Conservation (phyloP, 2,329 filamentous ascomycete species). For the Pseudofabraea citricarpa region DNA sequence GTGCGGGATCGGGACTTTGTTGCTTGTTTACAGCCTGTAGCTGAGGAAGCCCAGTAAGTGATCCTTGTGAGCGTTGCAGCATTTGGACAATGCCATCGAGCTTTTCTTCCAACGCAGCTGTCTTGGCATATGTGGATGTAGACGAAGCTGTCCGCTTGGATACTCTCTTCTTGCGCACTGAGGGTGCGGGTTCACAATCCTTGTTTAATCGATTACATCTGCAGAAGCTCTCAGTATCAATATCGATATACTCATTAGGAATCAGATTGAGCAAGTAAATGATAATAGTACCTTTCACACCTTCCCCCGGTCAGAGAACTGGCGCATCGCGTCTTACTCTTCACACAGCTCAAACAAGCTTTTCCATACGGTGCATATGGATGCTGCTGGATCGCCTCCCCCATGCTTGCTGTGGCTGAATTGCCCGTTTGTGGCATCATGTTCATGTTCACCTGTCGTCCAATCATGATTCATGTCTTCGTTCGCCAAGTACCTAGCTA, state of each 20-base stretch:
- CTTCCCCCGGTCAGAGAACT: constrained; percentile 1
- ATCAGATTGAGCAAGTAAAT: not conserved
- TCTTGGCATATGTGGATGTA: constrained; percentile 2
- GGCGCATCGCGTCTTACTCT: constrained; percentile 8
- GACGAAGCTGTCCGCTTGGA: constrained; percentile 6
- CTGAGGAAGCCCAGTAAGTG: not conserved
- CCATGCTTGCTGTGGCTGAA: too few species aligned
- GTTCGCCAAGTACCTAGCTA: too few species aligned
- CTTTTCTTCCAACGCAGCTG: constrained; percentile 13
- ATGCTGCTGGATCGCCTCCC: constrained; percentile 9
- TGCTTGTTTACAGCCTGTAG: too few species aligned
- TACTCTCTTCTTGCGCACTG: constrained; percentile 6
- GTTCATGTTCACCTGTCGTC: too few species aligned
- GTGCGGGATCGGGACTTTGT: not conserved
- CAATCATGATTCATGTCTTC: too few species aligned
- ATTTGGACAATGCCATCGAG: constrained; percentile 12
- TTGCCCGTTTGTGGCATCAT: too few species aligned
- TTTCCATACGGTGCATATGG: constrained; percentile 9
- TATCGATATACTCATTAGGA: not conserved
- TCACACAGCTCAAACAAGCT: constrained; percentile 9
- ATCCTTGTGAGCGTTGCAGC: constrained; percentile 8
- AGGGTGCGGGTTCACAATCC: constrained; percentile 9
- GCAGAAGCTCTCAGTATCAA: not conserved
- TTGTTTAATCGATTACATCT: constrained; percentile 12
- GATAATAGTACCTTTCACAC: constrained; percentile 8